Conservation (phyloP, 2,329 filamentous ascomycete genomes). For the Botrytis elliptica region DNA sequence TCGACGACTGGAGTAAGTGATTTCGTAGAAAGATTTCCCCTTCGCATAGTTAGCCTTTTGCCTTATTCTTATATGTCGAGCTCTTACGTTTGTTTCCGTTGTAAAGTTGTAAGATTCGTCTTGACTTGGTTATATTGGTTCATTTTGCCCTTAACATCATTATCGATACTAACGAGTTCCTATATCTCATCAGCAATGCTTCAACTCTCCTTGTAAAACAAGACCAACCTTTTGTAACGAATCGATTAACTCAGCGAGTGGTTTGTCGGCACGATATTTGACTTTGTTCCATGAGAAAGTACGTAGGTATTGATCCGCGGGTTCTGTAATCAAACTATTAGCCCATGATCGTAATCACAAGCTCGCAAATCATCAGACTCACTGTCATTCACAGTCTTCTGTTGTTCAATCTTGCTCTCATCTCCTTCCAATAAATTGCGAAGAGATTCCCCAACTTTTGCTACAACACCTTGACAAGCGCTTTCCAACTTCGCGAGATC, state of each 20-base stretch:
- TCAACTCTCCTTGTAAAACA: background rate
- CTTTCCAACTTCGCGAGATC: slow-evolving; percentile 86
- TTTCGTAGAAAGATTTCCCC: slow-evolving; percentile 90
- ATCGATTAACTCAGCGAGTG: slow-evolving; percentile 82
- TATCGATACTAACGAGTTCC: slow-evolving; percentile 91
- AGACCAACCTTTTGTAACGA: slow-evolving; percentile 74
- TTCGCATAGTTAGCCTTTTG: slow-evolving; percentile 41
- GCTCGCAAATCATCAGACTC: slow-evolving; percentile 48
- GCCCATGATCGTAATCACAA: background rate
- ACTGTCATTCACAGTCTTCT: slow-evolving; percentile 78
- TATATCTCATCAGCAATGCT: slow-evolving; percentile 41
- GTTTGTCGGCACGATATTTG: slow-evolving; percentile 91
- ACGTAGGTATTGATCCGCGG: slow-evolving; percentile 89
- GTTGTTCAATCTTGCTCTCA: slow-evolving; percentile 62
- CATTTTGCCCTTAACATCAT: slow-evolving; percentile 92
- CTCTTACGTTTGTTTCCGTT: slow-evolving; percentile 81
- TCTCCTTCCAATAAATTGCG: slow-evolving; percentile 38
- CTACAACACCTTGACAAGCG: slow-evolving; percentile 76
- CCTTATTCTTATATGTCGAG: background rate
- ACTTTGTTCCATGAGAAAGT: slow-evolving; percentile 96
- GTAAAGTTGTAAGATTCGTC: slow-evolving; percentile 74
- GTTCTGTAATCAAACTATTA: slow-evolving; percentile 57
- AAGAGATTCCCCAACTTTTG: slow-evolving; percentile 61
- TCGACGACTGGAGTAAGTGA: slow-evolving; percentile 88
- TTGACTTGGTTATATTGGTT: slow-evolving; percentile 92